Evolutionary conservation across 306 rosid genomes (phyloP).

Genomic region (Ormosia semicastrata): DNA sequence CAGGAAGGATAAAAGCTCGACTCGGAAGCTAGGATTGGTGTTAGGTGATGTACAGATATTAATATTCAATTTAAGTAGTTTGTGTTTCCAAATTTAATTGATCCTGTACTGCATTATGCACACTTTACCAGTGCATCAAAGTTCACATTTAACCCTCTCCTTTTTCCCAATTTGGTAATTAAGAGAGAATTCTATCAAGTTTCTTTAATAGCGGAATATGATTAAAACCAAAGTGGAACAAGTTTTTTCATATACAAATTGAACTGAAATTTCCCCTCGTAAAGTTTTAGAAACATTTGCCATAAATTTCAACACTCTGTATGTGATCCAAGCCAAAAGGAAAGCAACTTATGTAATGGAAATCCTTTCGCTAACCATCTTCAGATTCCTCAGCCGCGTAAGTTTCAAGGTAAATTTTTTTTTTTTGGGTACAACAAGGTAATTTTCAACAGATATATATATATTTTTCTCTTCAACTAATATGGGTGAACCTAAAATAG

Average conservation of each 20-base stretch:
- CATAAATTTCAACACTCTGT: no score
- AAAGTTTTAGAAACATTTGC: background rate
- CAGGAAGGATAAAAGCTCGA: background rate
- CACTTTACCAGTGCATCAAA: background rate
- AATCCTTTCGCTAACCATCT: no score
- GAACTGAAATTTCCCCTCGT: background rate
- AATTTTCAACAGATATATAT: no score
- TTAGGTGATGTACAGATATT: constrained; percentile 22
- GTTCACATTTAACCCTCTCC: background rate
- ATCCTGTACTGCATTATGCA: background rate
- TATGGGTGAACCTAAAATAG: no score
- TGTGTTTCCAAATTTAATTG: background rate
- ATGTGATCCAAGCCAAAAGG: no score
- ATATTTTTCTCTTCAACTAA: no score
- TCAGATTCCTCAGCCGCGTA: no score
- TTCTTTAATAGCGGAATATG: background rate
- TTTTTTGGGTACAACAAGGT: no score
- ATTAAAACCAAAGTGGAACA: background rate
- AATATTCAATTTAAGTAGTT: background rate
- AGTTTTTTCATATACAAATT: background rate
- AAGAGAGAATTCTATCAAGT: background rate
- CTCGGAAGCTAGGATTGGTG: background rate
- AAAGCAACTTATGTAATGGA: no score
- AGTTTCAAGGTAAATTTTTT: no score
- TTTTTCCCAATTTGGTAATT: background rate